phyloP scores from a whole-genome alignment of 2,329 filamentous ascomycete species.

The Purpureocillium lavendulum region DNA sequence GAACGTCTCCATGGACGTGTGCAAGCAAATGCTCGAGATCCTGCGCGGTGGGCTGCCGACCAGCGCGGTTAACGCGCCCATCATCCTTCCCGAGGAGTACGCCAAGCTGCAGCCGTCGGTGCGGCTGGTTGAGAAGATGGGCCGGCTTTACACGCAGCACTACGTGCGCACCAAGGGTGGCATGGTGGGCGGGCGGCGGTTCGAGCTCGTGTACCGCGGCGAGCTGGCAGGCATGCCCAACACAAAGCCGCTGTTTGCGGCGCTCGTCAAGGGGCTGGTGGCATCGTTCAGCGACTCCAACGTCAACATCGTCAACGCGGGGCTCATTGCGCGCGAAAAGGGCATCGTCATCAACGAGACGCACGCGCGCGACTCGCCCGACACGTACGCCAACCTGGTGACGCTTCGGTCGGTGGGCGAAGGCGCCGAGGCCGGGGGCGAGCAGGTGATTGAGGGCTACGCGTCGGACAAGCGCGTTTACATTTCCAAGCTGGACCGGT shows the following conservation, averaged over 20 bases:
- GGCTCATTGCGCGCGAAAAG: constrained; percentile 65
- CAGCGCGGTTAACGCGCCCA: constrained; percentile 70
- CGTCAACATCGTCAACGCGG: constrained; percentile 78
- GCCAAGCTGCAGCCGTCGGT: constrained; percentile 71
- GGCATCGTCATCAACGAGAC: constrained; percentile 72
- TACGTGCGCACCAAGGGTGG: constrained; percentile 38
- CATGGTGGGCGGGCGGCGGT: constrained; percentile 53
- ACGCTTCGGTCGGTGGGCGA: constrained; percentile 50
- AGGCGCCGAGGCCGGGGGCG: constrained; percentile 14
- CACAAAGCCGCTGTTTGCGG: constrained; percentile 71
- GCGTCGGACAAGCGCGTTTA: constrained; percentile 55
- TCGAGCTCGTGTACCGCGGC: constrained; percentile 72
- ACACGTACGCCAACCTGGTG: constrained; percentile 61
- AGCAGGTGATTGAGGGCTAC: constrained; percentile 55
- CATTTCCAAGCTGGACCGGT: constrained; percentile 66
- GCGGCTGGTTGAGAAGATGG: constrained; percentile 69
- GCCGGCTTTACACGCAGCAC: constrained; percentile 70
- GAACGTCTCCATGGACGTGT: constrained; percentile 76
- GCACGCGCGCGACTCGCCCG: constrained; percentile 52
- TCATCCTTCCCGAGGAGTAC: constrained; percentile 76
- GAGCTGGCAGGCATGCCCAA: constrained; percentile 63
- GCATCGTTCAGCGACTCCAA: constrained; percentile 59
- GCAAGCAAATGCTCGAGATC: constrained; percentile 69
- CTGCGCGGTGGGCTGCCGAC: constrained; percentile 65
- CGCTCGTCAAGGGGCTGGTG: constrained; percentile 68